Percentiles rank a stretch among this genome's conserved stretches.
These are phyloP conservation scores for Solanum hybrid DNA, from an alignment of 305 asterid species.

Conservation along the genomic window DNA sequence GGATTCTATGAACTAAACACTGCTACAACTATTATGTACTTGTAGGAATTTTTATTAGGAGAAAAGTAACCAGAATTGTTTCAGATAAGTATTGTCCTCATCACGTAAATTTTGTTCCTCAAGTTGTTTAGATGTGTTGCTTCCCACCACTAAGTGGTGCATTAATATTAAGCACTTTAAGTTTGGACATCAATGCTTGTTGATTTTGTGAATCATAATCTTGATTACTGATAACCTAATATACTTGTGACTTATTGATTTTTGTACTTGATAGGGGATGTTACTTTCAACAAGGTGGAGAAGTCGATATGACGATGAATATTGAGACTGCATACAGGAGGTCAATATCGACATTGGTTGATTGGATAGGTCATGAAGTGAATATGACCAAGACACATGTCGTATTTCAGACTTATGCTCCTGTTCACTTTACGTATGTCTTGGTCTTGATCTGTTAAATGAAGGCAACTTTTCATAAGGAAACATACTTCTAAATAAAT, in stretches of 20 bases:
- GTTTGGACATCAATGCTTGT: background rate
- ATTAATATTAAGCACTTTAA: background rate
- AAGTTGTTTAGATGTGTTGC: background rate
- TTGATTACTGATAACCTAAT: background rate
- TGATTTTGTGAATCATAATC: background rate
- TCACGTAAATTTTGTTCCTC: background rate
- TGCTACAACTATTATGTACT: background rate
- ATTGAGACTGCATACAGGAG: slow-evolving; percentile 46
- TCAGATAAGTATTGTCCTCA: background rate
- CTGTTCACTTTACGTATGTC: slow-evolving; percentile 81
- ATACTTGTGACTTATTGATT: background rate
- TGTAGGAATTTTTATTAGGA: background rate
- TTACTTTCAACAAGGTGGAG: slow-evolving; percentile 68
- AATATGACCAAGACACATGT: slow-evolving; percentile 51
- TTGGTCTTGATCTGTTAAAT: background rate
- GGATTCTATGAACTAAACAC: background rate
- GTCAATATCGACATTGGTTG: slow-evolving; percentile 48
- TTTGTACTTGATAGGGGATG: slow-evolving; percentile 54
- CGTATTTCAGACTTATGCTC: slow-evolving; percentile 71
- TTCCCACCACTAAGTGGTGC: background rate
- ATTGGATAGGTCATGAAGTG: slow-evolving; percentile 63
- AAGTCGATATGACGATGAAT: slow-evolving; percentile 60
- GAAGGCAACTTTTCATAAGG: background rate
- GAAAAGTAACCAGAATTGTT: background rate
- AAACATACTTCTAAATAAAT: background rate